Evolutionary conservation across 2,329 filamentous ascomycete species (phyloP), one percentile per base, ranked within the genome.

Genomic region (Fusarium falciforme): DNA sequence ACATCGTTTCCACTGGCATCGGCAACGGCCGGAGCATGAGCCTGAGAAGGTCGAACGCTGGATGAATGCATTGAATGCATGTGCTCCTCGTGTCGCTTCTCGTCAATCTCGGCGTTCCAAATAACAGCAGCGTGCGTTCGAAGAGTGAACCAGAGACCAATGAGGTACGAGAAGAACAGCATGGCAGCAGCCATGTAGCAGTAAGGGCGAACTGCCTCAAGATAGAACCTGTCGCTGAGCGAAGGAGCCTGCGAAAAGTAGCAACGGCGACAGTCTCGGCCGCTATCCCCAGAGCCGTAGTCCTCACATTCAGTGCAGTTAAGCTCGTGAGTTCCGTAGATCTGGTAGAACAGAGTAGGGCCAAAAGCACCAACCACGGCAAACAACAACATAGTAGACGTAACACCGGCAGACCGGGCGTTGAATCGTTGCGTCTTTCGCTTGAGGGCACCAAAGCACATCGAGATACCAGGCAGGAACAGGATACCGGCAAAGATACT

Each of bases 341-440:
- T 98, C 80, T 99, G 96, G 84, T 98, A 99, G 84, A 99, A 99
- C 16, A 99, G 85, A 0, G 96, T 99, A 4, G 96, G 96, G 0
- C 96, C 93, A 83, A 99, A 99, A 10, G 96, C 94, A 71, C 94
- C 96, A 77, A 99, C 96, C 42, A 97, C 93, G 27, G 96, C 96
- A 81, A 99, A 99, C 11, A 99, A 88, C 66, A 99, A 85, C 96
- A 99, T 99, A 0, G 96, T 99, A 3, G 95, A 98, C 1, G 96
- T 98, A 36, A 98, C 96, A 80, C 96, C 95, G 33, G 96, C 96
- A 36, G 96, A 98, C 79, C 93, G 94, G 72, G 96, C 95, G 80
- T 99, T 99, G 88, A 99, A 99, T 47, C 96, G 92, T 81, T 99
- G 96, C 1, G 96, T 99, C 85, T 99, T 99, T 78, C 97, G 92